Base-by-base conservation (phyloP, 371 early-diverging fungal species). In the Polyrhizophydium stewartii region DNA sequence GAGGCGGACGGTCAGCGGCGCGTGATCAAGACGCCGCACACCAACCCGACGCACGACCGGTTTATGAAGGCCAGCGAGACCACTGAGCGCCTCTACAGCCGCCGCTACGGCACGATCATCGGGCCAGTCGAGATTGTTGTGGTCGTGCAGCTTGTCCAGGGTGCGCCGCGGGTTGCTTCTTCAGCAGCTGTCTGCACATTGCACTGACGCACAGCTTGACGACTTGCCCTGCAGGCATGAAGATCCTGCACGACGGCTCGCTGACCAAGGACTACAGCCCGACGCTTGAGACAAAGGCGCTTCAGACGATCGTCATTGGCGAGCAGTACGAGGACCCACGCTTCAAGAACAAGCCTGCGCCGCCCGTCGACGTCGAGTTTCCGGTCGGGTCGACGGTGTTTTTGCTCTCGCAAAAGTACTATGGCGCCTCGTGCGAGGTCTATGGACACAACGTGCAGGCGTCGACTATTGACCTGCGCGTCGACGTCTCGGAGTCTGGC, bases 211-310 rank as follows among this genome's bases (percentile, higher is more conserved):
- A n/a, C n/a, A n/a, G n/a, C n/a, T n/a, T n/a, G n/a, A n/a, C n/a
- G 43, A 43, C 43, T 16, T 43, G 43, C n/a, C 17, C 43, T 43
- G 43, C n/a, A 47, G 73, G 81, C 9, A 76, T 97, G 83, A 73
- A 81, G 59, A 76, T 88, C 47, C 77, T 78, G 31, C 79, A 84
- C 28, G 87, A 92, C 61, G 97, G 97, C 10, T 83, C 93, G 0
- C 67, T 94, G 22, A 81, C 88, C 59, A 93, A 93, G 70, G 90
- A 92, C 59, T 97, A 87, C 67, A 78, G 68, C n/a, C 74, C 77
- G 1, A 72, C 81, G 22, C 73, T 67, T n/a, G 77, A 83, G 47
- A 75, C 85, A 16, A 78, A 86, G 47, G 82, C 92, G 16, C 65
- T 92, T 13, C 91, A 92, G 65, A 80, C 85, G 1, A 71, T 89